phyloP scores from a whole-genome alignment of 371 early-diverging fungal species.

The Blastocladiella emersonii region DNA sequence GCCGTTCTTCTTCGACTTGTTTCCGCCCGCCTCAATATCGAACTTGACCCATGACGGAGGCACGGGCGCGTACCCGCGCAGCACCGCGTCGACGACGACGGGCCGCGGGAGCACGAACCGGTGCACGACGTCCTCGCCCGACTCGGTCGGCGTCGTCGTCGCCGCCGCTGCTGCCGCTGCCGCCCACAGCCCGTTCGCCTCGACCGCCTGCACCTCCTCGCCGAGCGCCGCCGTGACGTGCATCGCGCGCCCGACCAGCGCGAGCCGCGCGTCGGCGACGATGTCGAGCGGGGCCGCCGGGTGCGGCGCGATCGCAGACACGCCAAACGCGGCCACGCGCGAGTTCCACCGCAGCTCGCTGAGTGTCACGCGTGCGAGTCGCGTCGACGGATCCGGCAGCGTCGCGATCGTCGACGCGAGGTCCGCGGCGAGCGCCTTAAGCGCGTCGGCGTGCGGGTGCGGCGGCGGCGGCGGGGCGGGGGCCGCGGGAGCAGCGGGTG shows the following conservation, averaged over 20 bases:
- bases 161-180: no score
- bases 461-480: neutral
- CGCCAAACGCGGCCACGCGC: neutral
- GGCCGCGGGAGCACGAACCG: no score
- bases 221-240: conserved; percentile 17
- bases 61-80: no score
- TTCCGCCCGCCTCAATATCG: no score
- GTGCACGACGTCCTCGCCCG: no score
- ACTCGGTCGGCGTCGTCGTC: no score
- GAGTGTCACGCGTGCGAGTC: neutral
- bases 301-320: conserved; percentile 12
- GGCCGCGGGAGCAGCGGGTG: neutral
- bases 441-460: neutral
- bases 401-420: neutral
- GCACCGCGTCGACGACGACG: no score
- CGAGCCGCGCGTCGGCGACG: neutral
- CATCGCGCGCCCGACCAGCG: conserved; percentile 7
- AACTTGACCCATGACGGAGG: no score
- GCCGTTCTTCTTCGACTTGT: no score
- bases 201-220: conserved; percentile 12
- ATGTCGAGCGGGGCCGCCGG: conserved; percentile 14
- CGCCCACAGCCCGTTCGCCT: conserved; percentile 10
- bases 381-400: neutral
- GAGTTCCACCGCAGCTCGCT: no score
- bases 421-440: no score